Percentiles rank a stretch among this genome's conserved stretches.
phyloP scores from a whole-genome alignment of 768 basidiomycete species.

The Holtermannia corniformis region DNA sequence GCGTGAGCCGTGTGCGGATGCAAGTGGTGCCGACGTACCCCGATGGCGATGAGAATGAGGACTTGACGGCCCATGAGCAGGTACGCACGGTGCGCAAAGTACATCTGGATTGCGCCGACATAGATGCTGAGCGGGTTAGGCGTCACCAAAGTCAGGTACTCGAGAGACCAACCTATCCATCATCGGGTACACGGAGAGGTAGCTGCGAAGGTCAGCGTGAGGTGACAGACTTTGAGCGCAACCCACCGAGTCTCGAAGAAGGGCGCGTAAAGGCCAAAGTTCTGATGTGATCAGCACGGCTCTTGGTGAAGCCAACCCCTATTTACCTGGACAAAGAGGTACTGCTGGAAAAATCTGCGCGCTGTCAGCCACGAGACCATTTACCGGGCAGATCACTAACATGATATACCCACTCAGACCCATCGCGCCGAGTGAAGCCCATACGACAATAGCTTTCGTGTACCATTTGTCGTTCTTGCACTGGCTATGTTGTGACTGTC shows the following conservation, averaged over 20 bases:
- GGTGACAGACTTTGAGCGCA: not conserved
- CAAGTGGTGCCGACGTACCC: not conserved
- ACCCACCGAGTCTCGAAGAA: constrained; percentile 10
- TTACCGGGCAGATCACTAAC: constrained; percentile 5
- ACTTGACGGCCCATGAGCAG: constrained; percentile 6
- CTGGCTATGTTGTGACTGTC: not conserved
- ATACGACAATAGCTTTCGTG: constrained; percentile 8
- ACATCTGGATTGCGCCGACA: constrained; percentile 10
- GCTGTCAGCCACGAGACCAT: not conserved
- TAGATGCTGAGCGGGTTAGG: constrained; percentile 1
- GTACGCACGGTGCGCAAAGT: constrained; percentile 16
- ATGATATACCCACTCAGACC: constrained; percentile 9
- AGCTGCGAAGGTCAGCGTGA: constrained; percentile 2
- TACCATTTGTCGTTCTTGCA: constrained; percentile 3
- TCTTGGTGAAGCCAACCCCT: not conserved
- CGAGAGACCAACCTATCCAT: constrained; percentile 4
- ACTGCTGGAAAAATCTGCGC: constrained; percentile 3
- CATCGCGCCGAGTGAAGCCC: constrained; percentile 4
- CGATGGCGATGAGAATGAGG: constrained; percentile 5
- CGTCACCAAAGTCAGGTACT: not conserved
- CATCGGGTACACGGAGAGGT: constrained; percentile 13
- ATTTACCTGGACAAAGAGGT: constrained; percentile 10
- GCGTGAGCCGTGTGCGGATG: not conserved
- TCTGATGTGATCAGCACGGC: not conserved
- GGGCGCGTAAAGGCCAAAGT: constrained; percentile 6